Evolutionary conservation across 1,284 basidiomycete species (phyloP).

Genomic region (Tilletia caries): DNA sequence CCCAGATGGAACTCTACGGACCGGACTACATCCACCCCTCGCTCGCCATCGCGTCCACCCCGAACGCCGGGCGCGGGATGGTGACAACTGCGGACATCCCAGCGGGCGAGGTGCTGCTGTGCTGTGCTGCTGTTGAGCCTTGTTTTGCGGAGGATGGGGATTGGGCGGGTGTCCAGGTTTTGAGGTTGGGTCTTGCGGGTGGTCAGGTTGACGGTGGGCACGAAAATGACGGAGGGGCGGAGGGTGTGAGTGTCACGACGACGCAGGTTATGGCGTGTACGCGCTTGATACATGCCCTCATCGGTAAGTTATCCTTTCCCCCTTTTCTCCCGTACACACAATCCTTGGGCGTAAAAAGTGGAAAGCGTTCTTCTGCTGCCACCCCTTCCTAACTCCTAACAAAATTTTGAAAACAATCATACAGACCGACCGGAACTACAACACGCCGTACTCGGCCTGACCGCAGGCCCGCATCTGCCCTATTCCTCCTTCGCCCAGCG

Average conservation of each 20-base stretch:
- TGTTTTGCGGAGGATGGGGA: conserved; percentile 39
- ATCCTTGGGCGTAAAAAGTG: neutral
- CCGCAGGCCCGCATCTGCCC: conserved; percentile 41
- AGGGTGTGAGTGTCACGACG: conserved; percentile 47
- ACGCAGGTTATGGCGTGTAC: conserved; percentile 50
- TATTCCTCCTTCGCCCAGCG: conserved; percentile 29
- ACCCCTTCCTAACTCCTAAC: neutral
- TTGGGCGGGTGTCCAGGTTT: conserved; percentile 33
- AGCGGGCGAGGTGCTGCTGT: conserved; percentile 43
- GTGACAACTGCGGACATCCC: conserved; percentile 41
- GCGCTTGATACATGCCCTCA: conserved; percentile 42
- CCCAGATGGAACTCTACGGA: neutral
- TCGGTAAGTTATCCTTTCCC: conserved; percentile 13
- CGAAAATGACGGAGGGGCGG: conserved; percentile 16
- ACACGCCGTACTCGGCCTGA: conserved; percentile 45
- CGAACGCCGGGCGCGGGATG: conserved; percentile 44
- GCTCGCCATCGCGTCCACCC: conserved; percentile 27
- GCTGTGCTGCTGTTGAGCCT: conserved; percentile 40
- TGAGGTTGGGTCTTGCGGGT: conserved; percentile 32
- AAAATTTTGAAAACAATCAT: neutral
- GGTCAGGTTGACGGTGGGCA: neutral
- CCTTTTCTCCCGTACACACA: neutral
- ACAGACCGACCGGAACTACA: conserved; percentile 32
- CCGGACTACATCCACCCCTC: neutral
- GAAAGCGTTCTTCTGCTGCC: neutral